Conservation (phyloP, 2,329 filamentous ascomycete genomes). For the Beauveria medogensis region DNA sequence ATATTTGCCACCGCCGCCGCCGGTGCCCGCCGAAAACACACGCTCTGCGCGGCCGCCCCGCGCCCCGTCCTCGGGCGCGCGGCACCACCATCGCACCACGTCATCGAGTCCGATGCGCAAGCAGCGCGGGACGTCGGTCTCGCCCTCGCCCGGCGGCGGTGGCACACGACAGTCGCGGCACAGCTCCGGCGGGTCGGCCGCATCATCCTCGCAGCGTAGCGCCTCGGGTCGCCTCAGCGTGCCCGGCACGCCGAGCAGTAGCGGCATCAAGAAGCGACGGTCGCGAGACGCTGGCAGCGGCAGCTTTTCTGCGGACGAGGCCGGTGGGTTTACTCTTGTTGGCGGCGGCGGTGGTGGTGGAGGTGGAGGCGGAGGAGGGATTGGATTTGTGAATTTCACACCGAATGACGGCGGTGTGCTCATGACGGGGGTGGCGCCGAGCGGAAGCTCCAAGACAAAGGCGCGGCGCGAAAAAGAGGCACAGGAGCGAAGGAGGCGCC, state of each 20-base stretch:
- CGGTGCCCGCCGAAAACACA: conserved; percentile 12
- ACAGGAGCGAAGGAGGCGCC: conserved; percentile 60
- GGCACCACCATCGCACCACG: conserved; percentile 31
- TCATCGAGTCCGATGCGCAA: conserved; percentile 35
- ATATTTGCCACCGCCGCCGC: conserved; percentile 26
- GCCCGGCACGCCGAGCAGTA: conserved; percentile 30
- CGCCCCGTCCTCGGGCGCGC: conserved; percentile 46
- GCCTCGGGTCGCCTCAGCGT: conserved; percentile 28
- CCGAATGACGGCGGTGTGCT: conserved; percentile 69
- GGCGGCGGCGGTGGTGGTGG: conserved; percentile 14
- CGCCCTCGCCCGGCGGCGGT: conserved; percentile 21
- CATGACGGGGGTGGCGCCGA: conserved; percentile 83
- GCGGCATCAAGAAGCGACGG: conserved; percentile 28
- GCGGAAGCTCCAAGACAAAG: conserved; percentile 88
- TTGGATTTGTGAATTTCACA: conserved; percentile 83
- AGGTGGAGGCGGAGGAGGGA: conserved; percentile 16
- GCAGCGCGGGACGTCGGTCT: conserved; percentile 30
- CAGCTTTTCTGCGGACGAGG: conserved; percentile 16
- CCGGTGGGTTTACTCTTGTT: conserved; percentile 16
- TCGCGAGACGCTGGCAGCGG: conserved; percentile 27
- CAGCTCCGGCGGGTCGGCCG: conserved; percentile 30
- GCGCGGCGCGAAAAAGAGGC: conserved; percentile 86
- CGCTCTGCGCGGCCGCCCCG: conserved; percentile 38
- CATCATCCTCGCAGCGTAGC: conserved; percentile 24
- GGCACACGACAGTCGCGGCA: conserved; percentile 25